phyloP scores from a whole-genome alignment of 2,329 filamentous ascomycete species.

The Lithohypha guttulata region DNA sequence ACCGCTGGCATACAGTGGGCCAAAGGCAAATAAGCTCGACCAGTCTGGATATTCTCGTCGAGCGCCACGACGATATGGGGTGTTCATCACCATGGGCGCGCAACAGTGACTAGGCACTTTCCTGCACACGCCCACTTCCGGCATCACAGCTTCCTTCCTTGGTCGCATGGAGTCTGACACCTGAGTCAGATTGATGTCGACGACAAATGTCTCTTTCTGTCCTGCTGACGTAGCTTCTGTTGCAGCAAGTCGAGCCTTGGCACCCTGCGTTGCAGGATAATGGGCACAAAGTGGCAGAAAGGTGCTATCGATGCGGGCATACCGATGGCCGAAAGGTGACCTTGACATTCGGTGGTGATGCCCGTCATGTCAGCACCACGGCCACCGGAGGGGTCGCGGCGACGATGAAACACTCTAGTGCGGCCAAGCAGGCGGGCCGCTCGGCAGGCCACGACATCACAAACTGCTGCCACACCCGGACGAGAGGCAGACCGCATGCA shows the following conservation, averaged over 20 bases:
- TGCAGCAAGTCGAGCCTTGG: too few species aligned
- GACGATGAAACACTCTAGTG: slow-evolving; percentile 3
- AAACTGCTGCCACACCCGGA: slow-evolving; percentile 2
- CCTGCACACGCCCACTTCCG: slow-evolving; percentile 3
- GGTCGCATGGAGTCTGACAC: not conserved
- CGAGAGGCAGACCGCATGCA: slow-evolving; percentile 3
- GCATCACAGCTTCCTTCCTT: slow-evolving; percentile 3
- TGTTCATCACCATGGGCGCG: not conserved
- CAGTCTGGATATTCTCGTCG: not conserved
- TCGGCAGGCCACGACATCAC: slow-evolving; percentile 1
- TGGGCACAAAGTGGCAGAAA: too few species aligned
- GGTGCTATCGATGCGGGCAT: not conserved
- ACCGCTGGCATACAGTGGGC: not conserved
- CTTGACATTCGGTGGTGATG: slow-evolving; percentile 2
- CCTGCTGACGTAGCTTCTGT: slow-evolving; percentile 3
- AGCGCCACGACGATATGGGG: not conserved
- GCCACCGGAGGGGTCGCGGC: slow-evolving; percentile 1
- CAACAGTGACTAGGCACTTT: not conserved
- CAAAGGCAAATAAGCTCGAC: not conserved
- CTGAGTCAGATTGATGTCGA: slow-evolving; percentile 1
- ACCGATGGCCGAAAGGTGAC: slow-evolving; percentile 3
- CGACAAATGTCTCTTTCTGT: slow-evolving; percentile 4
- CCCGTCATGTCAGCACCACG: slow-evolving; percentile 1
- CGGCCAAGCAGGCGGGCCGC: not conserved
- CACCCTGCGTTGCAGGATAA: too few species aligned